A percentile compares a stretch with the other conserved stretches of the same genome.
Conservation (phyloP, 179 eudicot species). For the Spergularia azorica region DNA sequence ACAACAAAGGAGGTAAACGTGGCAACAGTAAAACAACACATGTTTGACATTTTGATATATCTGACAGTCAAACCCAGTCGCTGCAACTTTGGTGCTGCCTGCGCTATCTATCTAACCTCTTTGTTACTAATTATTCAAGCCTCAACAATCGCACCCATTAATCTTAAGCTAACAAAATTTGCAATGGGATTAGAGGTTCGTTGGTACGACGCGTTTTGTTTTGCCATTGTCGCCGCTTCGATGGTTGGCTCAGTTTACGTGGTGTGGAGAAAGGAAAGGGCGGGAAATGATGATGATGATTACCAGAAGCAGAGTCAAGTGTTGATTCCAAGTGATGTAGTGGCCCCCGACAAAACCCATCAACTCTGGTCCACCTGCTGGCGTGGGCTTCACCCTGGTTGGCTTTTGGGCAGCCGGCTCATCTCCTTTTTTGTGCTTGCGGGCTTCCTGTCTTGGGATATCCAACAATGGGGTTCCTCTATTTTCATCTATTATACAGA, state of each 20-base stretch:
- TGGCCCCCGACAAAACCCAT: slow-evolving; percentile 29
- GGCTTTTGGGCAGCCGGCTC: slow-evolving; percentile 37
- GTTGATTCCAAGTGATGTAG: too few relatives aligned
- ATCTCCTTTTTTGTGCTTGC: slow-evolving; percentile 33
- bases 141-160: neutral
- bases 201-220: slow-evolving; percentile 54
- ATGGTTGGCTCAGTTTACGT: slow-evolving; percentile 39
- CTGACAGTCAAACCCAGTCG: slow-evolving; percentile 18
- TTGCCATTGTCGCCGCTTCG: slow-evolving; percentile 42
- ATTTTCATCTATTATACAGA: slow-evolving; percentile 63
- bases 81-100: neutral
- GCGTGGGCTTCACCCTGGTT: slow-evolving; percentile 51
- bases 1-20: neutral
- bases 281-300: slow-evolving; percentile 15
- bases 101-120: neutral
- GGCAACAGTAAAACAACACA: neutral
- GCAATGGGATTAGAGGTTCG: slow-evolving; percentile 32
- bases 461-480: slow-evolving; percentile 38
- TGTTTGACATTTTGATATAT: neutral
- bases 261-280: slow-evolving; percentile 42
- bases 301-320: too few relatives aligned
- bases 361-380: slow-evolving; percentile 56
- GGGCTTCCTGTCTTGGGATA: slow-evolving; percentile 46
- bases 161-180: neutral
- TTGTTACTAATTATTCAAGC: neutral